phyloP scores from a whole-genome alignment of 768 basidiomycete genomes.

The Pleurotus tuoliensis region DNA sequence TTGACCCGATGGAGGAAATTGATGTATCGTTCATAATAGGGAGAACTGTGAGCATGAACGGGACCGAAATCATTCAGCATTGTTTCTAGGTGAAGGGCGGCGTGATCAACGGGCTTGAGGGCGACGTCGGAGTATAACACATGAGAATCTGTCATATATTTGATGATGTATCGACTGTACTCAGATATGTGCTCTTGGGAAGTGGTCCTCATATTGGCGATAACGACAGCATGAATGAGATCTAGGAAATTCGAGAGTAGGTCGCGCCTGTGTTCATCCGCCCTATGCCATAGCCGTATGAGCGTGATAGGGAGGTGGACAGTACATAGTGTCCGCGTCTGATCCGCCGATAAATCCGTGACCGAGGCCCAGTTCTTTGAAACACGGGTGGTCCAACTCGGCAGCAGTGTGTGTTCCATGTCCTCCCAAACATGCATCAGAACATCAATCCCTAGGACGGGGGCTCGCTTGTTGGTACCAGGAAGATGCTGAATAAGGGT shows the following conservation, averaged over 20 bases:
- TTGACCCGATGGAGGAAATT: no score
- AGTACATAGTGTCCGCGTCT: not conserved
- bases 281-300: not conserved
- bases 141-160: no score
- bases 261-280: not conserved
- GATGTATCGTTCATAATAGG: no score
- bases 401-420: conserved; percentile 23
- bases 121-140: no score
- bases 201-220: no score
- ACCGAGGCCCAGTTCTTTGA: conserved; percentile 21
- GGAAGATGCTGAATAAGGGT: no score
- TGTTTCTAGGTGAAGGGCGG: no score
- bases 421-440: conserved; percentile 24
- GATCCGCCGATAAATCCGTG: not conserved
- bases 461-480: not conserved
- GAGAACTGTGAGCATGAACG: no score
- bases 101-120: no score
- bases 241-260: not conserved
- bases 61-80: no score
- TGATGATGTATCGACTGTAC: no score
- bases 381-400: conserved; percentile 25
- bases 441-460: conserved; percentile 25
- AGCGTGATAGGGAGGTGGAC: conserved; percentile 1
- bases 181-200: no score
- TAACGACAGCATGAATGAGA: not conserved